phyloP scores from a whole-genome alignment of 1,139 yeast species.

The Pichia sp. region DNA sequence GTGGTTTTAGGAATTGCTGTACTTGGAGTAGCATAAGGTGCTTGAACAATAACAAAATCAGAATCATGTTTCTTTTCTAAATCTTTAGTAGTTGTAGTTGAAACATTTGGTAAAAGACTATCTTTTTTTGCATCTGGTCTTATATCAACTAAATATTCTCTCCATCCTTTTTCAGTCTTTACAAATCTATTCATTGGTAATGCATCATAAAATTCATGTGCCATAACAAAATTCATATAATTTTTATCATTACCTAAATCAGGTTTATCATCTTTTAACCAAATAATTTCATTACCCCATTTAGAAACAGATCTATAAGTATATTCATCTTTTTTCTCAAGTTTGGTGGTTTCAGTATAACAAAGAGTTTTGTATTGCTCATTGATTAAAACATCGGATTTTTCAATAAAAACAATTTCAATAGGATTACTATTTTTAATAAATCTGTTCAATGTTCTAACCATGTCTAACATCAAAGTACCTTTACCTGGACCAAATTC shows the following conservation, averaged over 20 bases:
- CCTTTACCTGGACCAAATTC: slow-evolving; percentile 90
- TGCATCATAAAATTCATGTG: slow-evolving; percentile 88
- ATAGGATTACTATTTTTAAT: slow-evolving; percentile 30
- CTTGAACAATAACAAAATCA: slow-evolving; percentile 53
- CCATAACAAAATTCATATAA: slow-evolving; percentile 58
- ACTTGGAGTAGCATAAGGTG: slow-evolving; percentile 60
- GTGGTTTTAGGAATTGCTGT: slow-evolving; percentile 52
- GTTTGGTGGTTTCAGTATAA: slow-evolving; percentile 25
- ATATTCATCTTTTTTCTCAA: slow-evolving; percentile 31
- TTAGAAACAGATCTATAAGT: slow-evolving; percentile 39
- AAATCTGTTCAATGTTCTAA: slow-evolving; percentile 44
- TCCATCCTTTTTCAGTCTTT: slow-evolving; percentile 63
- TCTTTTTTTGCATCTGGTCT: slow-evolving; percentile 18
- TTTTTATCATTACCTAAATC: slow-evolving; percentile 23
- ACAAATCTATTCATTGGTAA: slow-evolving; percentile 70
- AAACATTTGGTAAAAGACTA: slow-evolving; percentile 19
- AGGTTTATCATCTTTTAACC: slow-evolving; percentile 63
- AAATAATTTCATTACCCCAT: slow-evolving; percentile 51
- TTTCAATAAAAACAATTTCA: slow-evolving; percentile 61
- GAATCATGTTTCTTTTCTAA: slow-evolving; percentile 22
- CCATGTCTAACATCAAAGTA: slow-evolving; percentile 63
- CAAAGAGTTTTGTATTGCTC: slow-evolving; percentile 53
- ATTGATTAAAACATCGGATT: slow-evolving; percentile 57
- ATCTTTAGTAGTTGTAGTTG: slow-evolving; percentile 12
- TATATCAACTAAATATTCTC: slow-evolving; percentile 63